Evolutionary conservation across 2,329 filamentous ascomycete genomes (phyloP), one percentile per base, ranked within the genome.

Genomic region (Phyllosticta citribraziliensis): DNA sequence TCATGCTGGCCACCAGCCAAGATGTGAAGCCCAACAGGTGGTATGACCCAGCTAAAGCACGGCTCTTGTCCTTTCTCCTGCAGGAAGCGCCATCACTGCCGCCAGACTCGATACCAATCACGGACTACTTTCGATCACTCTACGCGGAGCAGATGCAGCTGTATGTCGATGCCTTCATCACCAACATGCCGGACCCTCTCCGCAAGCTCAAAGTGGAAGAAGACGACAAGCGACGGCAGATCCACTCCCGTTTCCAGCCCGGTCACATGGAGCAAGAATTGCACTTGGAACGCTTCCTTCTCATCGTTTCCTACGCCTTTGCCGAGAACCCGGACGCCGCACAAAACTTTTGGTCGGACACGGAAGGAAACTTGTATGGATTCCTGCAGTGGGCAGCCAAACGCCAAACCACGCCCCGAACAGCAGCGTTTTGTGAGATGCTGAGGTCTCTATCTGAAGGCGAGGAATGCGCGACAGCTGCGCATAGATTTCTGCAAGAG

Each of bases 331-430:
- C 88, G 17, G 90, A 96, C 57, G 88, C 91, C 25, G 90, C 92
- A 10, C 85, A 89, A 69, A 88, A 87, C 54, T 97, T 97, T 67
- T 99, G 94, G 94, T 83, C 84, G 33, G 92, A 97, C 70, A 86
- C 88, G 1, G 94, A 99, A 68, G 91, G 91, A 70, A 96, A 97
- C 67, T 79, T 99, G 33, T 89, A 92, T 64, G 94, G 94, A 0
- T 99, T 99, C 71, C 82, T 99, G 71, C 89, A 96, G 65, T 99
- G 94, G 94, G 89, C 92, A n/a, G 96, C 94, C 3, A 88, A 91
- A 67, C 83, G 94, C 67, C 91, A 96, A 63, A 96, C 95, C 0
- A 97, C 95, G 0, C 94, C 94, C n/a, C 82, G 96, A 24, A 92
- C 96, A 63, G 94, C 91, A 64, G 92, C 93, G 12, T 99, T 97